phyloP scores from a whole-genome alignment of 2,329 filamentous ascomycete species.

The Paraphoma chrysanthemicola region DNA sequence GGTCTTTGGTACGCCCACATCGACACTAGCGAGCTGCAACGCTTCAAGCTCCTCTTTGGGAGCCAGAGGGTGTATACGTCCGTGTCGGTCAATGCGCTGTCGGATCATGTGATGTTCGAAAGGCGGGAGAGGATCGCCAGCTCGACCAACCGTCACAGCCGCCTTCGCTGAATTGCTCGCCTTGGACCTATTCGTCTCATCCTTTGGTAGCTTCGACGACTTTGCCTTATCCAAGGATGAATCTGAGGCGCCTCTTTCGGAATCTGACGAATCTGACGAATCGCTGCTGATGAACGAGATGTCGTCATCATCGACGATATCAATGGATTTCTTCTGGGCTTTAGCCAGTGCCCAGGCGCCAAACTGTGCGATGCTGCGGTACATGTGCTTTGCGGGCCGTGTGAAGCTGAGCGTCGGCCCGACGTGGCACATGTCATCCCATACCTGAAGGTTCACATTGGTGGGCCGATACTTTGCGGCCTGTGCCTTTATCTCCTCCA shows the following conservation, averaged over 20 bases:
- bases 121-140: conserved; percentile 80
- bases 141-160: conserved; percentile 70
- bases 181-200: conserved; percentile 22
- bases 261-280: conserved; percentile 25
- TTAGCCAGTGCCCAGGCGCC: conserved; percentile 87
- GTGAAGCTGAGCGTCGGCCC: conserved; percentile 94
- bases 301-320: conserved; percentile 79
- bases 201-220: conserved; percentile 17
- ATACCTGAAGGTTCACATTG: conserved; percentile 91
- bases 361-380: conserved; percentile 88
- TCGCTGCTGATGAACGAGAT: conserved; percentile 76
- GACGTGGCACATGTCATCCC: conserved; percentile 95
- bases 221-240: conserved; percentile 35
- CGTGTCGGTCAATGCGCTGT: conserved; percentile 81
- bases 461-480: conserved; percentile 79
- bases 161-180: conserved; percentile 15
- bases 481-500: conserved; percentile 68
- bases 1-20: conserved; percentile 81
- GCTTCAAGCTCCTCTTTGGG: conserved; percentile 70
- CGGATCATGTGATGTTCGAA: conserved; percentile 92
- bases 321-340: conserved; percentile 80
- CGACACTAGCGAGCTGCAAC: conserved; percentile 67
- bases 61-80: conserved; percentile 73
- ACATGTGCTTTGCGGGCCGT: conserved; percentile 96
- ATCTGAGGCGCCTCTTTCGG: conserved; percentile 17